Evolutionary conservation across 768 basidiomycete genomes (phyloP), one percentile per base, ranked within the genome.

Genomic region (Amanita rubescens): DNA sequence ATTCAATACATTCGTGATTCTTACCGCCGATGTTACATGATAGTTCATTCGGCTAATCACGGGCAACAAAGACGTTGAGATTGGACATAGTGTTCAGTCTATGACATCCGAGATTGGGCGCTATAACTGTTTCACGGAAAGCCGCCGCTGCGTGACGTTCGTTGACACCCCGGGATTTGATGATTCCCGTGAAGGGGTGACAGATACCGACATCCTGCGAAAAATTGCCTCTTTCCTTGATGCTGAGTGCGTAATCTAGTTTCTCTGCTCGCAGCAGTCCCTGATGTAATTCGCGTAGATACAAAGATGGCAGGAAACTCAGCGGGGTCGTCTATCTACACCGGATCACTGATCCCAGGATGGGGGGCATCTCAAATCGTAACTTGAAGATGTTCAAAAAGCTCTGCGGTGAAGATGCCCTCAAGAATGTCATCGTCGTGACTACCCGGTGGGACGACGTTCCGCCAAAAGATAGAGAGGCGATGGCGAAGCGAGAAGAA

Each of bases 151-250:
- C 15, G 63, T 74, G 30, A 66, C 58, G 2, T 57, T 75, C 37
- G 63, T 77, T 17, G 74, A 76, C 47, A 77, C 75, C 1, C 75
- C 75, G 0, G 75, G 76, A 7, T 76, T 76, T 38, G 75, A 75
- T 37, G 74, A 75, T 56, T 69, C 68, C 1, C 43, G 43, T 11
- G 43, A 45, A n/a, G 53, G 45, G 3, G 60, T 62, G 39, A 65
- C 58, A 17, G 73, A 72, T 30, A 66, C 65, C 9, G 69, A 72
- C 17, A 56, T 73, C 39, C 62, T 73, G 48, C 65, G 63, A 49
- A 64, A 67, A 58, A 72, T 75, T 33, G 57, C 60, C 8, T 32
- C 25, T 17, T 66, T 58, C 49, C 46, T 66, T 14, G 33, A 59
- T 8, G 45, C 37, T 30, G 45, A 51, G 64, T 64, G 39, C 49